These are phyloP conservation scores for Populus euphratica DNA, from an alignment of 345 rosid genomes.

Conservation along the genomic window DNA sequence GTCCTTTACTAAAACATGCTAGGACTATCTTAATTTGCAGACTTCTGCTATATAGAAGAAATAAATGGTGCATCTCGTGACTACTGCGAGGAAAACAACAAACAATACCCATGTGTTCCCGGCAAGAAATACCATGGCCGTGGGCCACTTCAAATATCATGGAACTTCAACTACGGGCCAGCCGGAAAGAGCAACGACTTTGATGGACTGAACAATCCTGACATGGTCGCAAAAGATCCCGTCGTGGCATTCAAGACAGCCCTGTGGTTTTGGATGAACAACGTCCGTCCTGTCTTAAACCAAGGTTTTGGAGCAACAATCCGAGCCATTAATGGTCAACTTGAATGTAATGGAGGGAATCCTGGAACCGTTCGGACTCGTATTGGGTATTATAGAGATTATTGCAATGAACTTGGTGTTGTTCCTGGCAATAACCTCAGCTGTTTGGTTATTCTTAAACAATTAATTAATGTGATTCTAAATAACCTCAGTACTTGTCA, in stretches of 20 bases:
- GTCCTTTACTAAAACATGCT: too few species aligned
- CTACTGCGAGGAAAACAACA: conserved; percentile 43
- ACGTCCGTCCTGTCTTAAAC: conserved; percentile 41
- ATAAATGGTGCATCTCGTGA: conserved; percentile 38
- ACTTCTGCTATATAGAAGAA: conserved; percentile 58
- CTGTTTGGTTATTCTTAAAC: conserved; percentile 29
- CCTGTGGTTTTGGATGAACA: conserved; percentile 66
- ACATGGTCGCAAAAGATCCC: conserved; percentile 53
- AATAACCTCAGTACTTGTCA: not conserved
- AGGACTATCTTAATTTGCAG: conserved; percentile 15
- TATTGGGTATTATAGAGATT: conserved; percentile 43
- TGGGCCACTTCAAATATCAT: conserved; percentile 59
- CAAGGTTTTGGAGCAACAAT: conserved; percentile 75
- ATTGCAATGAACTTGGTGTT: conserved; percentile 51
- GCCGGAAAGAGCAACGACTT: conserved; percentile 50
- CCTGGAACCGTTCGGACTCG: conserved; percentile 39
- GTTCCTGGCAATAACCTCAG: conserved; percentile 51
- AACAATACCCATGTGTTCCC: conserved; percentile 50
- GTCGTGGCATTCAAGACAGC: conserved; percentile 58
- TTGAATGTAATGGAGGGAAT: conserved; percentile 52
- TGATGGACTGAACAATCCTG: conserved; percentile 56
- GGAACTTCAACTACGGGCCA: conserved; percentile 66
- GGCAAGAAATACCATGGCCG: conserved; percentile 57
- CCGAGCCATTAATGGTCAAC: conserved; percentile 52
- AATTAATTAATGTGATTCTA: not conserved